Conservation (phyloP, 1,139 yeast genomes). For the Meyerozyma sp. region DNA sequence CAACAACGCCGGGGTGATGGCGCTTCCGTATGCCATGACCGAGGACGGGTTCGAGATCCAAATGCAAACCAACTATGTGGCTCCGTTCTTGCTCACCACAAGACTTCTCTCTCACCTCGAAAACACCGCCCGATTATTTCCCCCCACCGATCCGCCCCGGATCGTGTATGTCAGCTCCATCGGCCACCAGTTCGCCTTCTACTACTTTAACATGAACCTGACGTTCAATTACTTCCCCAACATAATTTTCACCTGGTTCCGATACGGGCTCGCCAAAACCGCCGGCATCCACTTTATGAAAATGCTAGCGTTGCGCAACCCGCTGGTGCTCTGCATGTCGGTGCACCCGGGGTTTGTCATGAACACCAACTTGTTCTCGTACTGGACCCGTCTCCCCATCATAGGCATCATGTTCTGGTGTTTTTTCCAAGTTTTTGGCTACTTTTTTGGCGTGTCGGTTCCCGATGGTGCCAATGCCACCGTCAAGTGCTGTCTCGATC, state of each 20-base stretch:
- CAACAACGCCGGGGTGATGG: conserved; percentile 83
- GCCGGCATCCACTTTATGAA: conserved; percentile 75
- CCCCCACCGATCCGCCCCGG: conserved; percentile 38
- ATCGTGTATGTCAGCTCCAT: conserved; percentile 66
- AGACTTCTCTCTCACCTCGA: conserved; percentile 53
- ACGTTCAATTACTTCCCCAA: conserved; percentile 60
- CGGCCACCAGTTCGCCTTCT: conserved; percentile 57
- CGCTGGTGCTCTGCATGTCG: conserved; percentile 57
- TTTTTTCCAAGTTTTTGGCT: conserved; percentile 61
- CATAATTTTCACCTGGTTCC: conserved; percentile 66
- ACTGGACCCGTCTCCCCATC: conserved; percentile 74
- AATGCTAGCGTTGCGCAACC: conserved; percentile 60
- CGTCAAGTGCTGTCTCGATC: conserved; percentile 58
- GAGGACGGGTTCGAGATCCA: conserved; percentile 75
- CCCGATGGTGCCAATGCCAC: conserved; percentile 72
- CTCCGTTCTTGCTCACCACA: conserved; percentile 70
- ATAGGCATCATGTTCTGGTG: conserved; percentile 71
- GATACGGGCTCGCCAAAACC: conserved; percentile 77
- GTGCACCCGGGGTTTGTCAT: conserved; percentile 87
- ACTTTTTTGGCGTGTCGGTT: conserved; percentile 61
- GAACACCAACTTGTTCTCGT: conserved; percentile 69
- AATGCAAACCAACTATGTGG: conserved; percentile 70
- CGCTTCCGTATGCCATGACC: conserved; percentile 60
- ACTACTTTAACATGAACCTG: conserved; percentile 44
- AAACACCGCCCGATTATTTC: conserved; percentile 15